Conservation (phyloP, 2,329 filamentous ascomycete species). For the Raffaelea ambrosiae region DNA sequence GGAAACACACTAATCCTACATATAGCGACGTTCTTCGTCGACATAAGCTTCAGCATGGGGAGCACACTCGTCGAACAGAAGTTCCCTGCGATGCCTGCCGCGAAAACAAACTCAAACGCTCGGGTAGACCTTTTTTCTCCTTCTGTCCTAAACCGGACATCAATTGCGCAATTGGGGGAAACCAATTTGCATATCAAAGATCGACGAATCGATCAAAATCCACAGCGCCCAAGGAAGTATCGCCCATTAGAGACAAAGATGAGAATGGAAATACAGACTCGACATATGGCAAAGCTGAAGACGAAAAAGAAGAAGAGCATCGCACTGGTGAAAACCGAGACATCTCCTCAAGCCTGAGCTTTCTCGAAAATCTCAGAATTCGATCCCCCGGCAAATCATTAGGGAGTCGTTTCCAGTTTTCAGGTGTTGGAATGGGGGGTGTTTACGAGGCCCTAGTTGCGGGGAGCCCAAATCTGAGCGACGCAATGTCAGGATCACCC, state of each 20-base stretch:
- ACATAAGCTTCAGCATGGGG: constrained; percentile 27
- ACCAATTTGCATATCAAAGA: too few species aligned
- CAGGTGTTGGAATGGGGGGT: neutral
- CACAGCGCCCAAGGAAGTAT: too few species aligned
- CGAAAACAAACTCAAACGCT: constrained; percentile 34
- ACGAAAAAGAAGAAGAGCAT: too few species aligned
- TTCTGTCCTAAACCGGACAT: too few species aligned
- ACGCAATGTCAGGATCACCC: neutral
- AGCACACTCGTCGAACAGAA: constrained; percentile 19
- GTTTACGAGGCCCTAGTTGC: neutral
- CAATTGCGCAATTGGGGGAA: too few species aligned
- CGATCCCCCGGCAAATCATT: neutral
- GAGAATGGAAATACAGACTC: too few species aligned
- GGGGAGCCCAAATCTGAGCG: neutral
- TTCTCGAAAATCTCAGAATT: neutral
- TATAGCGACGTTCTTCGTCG: constrained; percentile 24
- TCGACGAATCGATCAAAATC: too few species aligned
- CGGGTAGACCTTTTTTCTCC: too few species aligned
- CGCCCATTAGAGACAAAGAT: too few species aligned
- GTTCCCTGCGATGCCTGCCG: constrained; percentile 36
- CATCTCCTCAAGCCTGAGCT: too few species aligned
- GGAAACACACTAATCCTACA: neutral
- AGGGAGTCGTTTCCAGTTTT: neutral
- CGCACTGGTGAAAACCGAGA: too few species aligned
- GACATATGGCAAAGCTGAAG: too few species aligned